A percentile compares a stretch with the other conserved stretches of the same genome.
phyloP scores from a whole-genome alignment of 2,329 filamentous ascomycete species.

The Metarhizium sp. region DNA sequence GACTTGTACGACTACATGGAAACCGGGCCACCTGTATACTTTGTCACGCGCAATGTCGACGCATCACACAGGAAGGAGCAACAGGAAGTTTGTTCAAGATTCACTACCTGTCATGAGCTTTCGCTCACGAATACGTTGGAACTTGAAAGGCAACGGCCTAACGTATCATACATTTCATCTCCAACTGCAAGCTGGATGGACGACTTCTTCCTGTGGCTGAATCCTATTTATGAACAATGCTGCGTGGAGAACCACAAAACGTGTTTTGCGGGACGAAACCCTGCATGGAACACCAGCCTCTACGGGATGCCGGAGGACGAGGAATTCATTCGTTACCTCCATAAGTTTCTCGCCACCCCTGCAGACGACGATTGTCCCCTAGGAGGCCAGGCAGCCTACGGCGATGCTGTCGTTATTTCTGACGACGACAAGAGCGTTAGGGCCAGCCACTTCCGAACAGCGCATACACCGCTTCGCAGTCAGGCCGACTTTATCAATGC shows the following conservation, averaged over 20 bases:
- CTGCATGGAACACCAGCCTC: constrained; percentile 83
- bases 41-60: constrained; percentile 78
- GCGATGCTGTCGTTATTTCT: constrained; percentile 74
- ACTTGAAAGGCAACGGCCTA: constrained; percentile 81
- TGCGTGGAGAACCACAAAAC: constrained; percentile 62
- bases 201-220: constrained; percentile 95
- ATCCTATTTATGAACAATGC: constrained; percentile 63
- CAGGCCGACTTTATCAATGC: constrained; percentile 91
- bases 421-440: constrained; percentile 55
- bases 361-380: constrained; percentile 80
- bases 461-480: constrained; percentile 75
- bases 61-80: constrained; percentile 67
- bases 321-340: constrained; percentile 82
- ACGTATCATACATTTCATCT: constrained; percentile 80
- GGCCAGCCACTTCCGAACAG: constrained; percentile 86
- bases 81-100: constrained; percentile 80
- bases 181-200: constrained; percentile 94
- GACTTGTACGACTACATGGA: constrained; percentile 91
- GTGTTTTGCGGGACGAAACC: constrained; percentile 71
- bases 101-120: constrained; percentile 75
- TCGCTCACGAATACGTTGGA: constrained; percentile 87
- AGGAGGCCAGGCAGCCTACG: constrained; percentile 80
- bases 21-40: constrained; percentile 89
- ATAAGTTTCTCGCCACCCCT: constrained; percentile 72
- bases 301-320: constrained; percentile 83